Evolutionary conservation across 2,329 filamentous ascomycete genomes (phyloP).

Genomic region (Hypoxylon rubiginosum): DNA sequence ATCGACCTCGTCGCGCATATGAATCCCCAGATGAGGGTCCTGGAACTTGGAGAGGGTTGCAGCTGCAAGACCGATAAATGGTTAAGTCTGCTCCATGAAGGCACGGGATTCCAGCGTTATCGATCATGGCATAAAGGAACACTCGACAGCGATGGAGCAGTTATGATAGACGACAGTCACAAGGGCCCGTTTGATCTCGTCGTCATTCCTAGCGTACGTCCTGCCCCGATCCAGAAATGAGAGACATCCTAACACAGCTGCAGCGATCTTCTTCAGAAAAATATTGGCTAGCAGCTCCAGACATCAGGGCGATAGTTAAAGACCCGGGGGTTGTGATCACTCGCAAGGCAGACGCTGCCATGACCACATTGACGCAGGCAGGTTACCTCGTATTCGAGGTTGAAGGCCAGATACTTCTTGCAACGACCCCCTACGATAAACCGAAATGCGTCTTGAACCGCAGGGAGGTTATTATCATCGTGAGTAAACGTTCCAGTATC

Average conservation of each 20-base stretch:
- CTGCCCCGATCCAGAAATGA: too few relatives aligned
- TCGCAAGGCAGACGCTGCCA: slow-evolving; percentile 8
- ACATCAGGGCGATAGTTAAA: not conserved
- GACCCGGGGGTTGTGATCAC: slow-evolving; percentile 14
- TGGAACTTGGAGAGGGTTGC: slow-evolving; percentile 22
- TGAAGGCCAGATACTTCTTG: not conserved
- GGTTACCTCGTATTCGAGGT: slow-evolving; percentile 1
- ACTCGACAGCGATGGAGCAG: slow-evolving; percentile 5
- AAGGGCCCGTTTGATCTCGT: slow-evolving; percentile 26
- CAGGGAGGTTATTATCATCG: too few relatives aligned
- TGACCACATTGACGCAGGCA: not conserved
- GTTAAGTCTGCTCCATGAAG: slow-evolving; percentile 8
- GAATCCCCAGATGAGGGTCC: slow-evolving; percentile 34
- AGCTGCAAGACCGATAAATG: slow-evolving; percentile 15
- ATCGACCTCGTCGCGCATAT: slow-evolving; percentile 38
- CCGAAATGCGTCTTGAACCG: too few relatives aligned
- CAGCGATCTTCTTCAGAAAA: too few relatives aligned
- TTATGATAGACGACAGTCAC: slow-evolving; percentile 4
- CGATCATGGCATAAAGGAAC: slow-evolving; percentile 12
- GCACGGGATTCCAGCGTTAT: slow-evolving; percentile 25
- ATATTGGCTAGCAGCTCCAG: too few relatives aligned
- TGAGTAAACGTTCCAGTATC: too few relatives aligned
- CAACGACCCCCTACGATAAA: too few relatives aligned
- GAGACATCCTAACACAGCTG: too few relatives aligned
- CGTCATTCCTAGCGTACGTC: slow-evolving; percentile 17